A percentile compares a stretch with the other conserved stretches of the same genome.
Conservation (phyloP, 495 filamentous ascomycete species). For the Neurospora sp. region DNA sequence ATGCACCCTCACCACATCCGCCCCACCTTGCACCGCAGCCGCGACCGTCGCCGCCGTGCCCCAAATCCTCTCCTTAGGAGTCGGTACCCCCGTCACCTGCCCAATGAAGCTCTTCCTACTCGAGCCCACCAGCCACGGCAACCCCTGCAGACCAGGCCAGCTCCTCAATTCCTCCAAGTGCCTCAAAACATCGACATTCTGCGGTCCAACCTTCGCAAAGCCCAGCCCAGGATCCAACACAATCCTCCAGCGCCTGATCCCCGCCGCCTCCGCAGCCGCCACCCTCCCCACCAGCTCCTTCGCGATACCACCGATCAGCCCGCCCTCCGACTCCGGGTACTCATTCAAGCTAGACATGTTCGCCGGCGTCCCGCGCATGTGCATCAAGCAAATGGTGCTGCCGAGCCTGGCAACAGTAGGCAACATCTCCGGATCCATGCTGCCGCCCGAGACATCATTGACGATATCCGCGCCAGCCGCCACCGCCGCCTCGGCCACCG, state of each 20-base stretch:
- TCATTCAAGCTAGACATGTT: conserved; percentile 65
- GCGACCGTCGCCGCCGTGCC: conserved; percentile 86
- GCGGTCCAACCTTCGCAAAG: conserved; percentile 72
- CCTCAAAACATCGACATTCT: conserved; percentile 73
- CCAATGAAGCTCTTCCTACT: conserved; percentile 91
- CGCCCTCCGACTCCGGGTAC: conserved; percentile 52
- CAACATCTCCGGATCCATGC: conserved; percentile 74
- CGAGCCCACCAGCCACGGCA: conserved; percentile 85
- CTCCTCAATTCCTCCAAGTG: conserved; percentile 51
- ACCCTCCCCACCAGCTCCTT: conserved; percentile 62
- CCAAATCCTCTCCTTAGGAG: conserved; percentile 53
- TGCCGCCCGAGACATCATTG: conserved; percentile 86
- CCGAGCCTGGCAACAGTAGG: conserved; percentile 66
- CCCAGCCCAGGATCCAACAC: conserved; percentile 91
- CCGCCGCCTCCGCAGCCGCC: conserved; percentile 66
- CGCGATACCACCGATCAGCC: conserved; percentile 60
- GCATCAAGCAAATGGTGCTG: conserved; percentile 83
- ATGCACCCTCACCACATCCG: conserved; percentile 91
- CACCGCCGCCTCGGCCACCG: conserved; percentile 72
- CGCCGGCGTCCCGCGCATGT: conserved; percentile 81
- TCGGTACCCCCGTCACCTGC: conserved; percentile 59
- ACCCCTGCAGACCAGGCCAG: conserved; percentile 52
- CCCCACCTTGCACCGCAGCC: conserved; percentile 80
- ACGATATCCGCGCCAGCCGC: conserved; percentile 83
- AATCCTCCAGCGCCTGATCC: conserved; percentile 84